Conservation (phyloP, 1,139 yeast species). For the Debaryomyces sp. region DNA sequence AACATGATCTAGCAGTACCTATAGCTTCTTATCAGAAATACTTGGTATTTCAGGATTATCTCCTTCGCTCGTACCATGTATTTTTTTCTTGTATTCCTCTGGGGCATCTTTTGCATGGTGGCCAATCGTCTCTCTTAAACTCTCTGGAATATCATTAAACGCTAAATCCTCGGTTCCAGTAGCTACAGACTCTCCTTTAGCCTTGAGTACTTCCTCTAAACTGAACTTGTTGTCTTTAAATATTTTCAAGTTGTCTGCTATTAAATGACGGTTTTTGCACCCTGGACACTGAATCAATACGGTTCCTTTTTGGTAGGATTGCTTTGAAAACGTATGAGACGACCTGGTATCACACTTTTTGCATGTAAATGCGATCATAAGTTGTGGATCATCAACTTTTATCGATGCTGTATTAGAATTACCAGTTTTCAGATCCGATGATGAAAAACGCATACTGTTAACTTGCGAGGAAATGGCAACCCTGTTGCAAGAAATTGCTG, state of each 20-base stretch:
- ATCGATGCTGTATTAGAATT: slow-evolving; percentile 16
- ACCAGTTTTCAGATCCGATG: slow-evolving; percentile 6
- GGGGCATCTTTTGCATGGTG: slow-evolving; percentile 72
- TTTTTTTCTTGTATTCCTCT: slow-evolving; percentile 26
- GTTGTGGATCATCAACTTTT: slow-evolving; percentile 67
- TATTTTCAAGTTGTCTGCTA: slow-evolving; percentile 88
- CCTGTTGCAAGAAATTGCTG: background rate
- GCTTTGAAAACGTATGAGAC: slow-evolving; percentile 85
- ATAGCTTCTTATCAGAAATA: slow-evolving; percentile 10
- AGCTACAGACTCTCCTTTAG: slow-evolving; percentile 75
- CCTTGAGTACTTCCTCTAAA: slow-evolving; percentile 75
- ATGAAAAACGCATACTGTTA: background rate
- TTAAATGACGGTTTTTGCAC: slow-evolving; percentile 83
- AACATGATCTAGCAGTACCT: background rate
- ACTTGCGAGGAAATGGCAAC: background rate
- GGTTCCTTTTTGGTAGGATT: slow-evolving; percentile 85
- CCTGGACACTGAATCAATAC: slow-evolving; percentile 92
- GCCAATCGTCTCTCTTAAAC: slow-evolving; percentile 55
- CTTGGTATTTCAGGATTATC: slow-evolving; percentile 13
- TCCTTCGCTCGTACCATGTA: slow-evolving; percentile 14
- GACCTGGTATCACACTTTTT: slow-evolving; percentile 84
- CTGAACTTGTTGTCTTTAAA: slow-evolving; percentile 76
- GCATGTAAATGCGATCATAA: slow-evolving; percentile 92
- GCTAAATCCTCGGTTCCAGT: slow-evolving; percentile 63
- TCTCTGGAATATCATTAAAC: slow-evolving; percentile 74